Evolutionary conservation across 2,329 filamentous ascomycete genomes (phyloP).

Genomic region (Colletotrichum lentis): DNA sequence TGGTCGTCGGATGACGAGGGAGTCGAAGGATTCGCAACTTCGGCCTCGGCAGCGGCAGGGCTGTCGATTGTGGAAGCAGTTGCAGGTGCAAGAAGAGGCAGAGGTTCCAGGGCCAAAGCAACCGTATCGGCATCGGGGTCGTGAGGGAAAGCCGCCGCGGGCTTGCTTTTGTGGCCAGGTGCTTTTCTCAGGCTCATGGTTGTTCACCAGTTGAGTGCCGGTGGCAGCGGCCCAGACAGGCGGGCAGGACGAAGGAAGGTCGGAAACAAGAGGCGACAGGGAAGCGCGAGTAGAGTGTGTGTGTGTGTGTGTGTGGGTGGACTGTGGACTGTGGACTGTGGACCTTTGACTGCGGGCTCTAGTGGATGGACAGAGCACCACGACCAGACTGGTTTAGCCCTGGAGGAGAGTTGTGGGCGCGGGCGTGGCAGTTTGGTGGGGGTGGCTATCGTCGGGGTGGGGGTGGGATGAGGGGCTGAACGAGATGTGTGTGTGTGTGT

Average conservation of each 20-base stretch:
- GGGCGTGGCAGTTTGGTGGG: constrained; percentile 13
- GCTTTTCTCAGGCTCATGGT: constrained; percentile 34
- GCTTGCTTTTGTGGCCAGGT: constrained; percentile 36
- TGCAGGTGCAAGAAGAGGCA: constrained; percentile 28
- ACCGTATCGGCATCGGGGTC: constrained; percentile 34
- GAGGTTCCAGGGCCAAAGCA: constrained; percentile 29
- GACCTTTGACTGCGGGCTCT: constrained; percentile 15
- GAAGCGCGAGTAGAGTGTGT: constrained; percentile 18
- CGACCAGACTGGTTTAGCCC: not conserved
- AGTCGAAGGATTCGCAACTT: constrained; percentile 14
- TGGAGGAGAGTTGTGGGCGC: not conserved
- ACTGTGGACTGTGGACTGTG: constrained; percentile 8
- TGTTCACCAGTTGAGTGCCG: constrained; percentile 24
- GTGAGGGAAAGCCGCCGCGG: constrained; percentile 19
- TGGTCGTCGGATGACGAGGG: constrained; percentile 22
- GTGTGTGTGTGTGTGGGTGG: constrained; percentile 19
- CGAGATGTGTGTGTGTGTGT: too few relatives aligned
- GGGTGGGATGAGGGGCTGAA: not conserved
- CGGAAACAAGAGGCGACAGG: constrained; percentile 32
- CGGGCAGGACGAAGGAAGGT: constrained; percentile 26
- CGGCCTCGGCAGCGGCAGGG: constrained; percentile 13
- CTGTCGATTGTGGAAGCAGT: constrained; percentile 20
- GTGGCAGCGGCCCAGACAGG: constrained; percentile 24
- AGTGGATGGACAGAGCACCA: constrained; percentile 6
- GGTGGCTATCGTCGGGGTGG: constrained; percentile 2